phyloP scores from a whole-genome alignment of 257 asterid genomes.

The Nicotiana sylvestris region DNA sequence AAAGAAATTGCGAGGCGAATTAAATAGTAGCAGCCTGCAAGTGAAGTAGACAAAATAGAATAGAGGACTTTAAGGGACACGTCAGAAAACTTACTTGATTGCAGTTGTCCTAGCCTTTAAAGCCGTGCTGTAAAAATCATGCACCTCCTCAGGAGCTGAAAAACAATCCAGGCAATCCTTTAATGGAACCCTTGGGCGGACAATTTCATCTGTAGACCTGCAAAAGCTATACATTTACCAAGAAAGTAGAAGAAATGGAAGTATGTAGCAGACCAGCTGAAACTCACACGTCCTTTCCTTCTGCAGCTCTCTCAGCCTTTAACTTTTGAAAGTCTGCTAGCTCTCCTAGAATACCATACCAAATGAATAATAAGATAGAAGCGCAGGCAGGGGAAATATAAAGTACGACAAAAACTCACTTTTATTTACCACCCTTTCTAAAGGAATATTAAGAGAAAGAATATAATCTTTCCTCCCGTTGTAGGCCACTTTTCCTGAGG shows the following conservation, averaged over 20 bases:
- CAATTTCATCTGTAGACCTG: slow-evolving; percentile 76
- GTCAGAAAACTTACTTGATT: slow-evolving; percentile 46
- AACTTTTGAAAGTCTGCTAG: slow-evolving; percentile 62
- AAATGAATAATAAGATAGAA: slow-evolving; percentile 9
- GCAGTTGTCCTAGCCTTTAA: slow-evolving; percentile 83
- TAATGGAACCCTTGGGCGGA: slow-evolving; percentile 88
- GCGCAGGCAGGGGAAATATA: too few species aligned
- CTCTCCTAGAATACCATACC: slow-evolving; percentile 47
- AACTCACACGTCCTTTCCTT: slow-evolving; percentile 82
- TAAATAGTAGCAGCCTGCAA: background rate
- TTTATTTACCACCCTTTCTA: slow-evolving; percentile 81
- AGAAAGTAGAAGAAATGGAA: slow-evolving; percentile 12
- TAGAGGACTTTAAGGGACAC: background rate
- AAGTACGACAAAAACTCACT: slow-evolving; percentile 40
- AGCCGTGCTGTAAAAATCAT: slow-evolving; percentile 82
- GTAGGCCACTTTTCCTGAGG: slow-evolving; percentile 90
- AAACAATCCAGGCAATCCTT: slow-evolving; percentile 81
- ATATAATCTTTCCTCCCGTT: slow-evolving; percentile 73
- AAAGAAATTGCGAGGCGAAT: too few species aligned
- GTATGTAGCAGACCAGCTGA: background rate
- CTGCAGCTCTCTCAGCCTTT: slow-evolving; percentile 64
- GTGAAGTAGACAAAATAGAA: background rate
- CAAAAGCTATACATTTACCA: slow-evolving; percentile 17
- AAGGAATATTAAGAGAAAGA: slow-evolving; percentile 81
- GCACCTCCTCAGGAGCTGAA: slow-evolving; percentile 84